phyloP scores from a whole-genome alignment of 2,329 filamentous ascomycete species.

The Curvularia spicifera region DNA sequence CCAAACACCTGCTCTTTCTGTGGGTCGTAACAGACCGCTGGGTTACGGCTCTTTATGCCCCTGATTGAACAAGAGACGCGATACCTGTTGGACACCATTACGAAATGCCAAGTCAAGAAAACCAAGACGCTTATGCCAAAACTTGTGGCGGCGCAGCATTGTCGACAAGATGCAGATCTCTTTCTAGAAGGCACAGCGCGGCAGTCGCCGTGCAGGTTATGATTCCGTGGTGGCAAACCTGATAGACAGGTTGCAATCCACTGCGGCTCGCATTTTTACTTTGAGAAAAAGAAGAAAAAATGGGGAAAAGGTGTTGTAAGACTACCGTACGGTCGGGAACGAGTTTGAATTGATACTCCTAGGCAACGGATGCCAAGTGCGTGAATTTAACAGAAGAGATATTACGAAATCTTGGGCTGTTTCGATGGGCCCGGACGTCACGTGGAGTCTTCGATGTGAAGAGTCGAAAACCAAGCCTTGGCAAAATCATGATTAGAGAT shows the following conservation, averaged over 20 bases:
- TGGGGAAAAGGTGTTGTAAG: conserved; percentile 31
- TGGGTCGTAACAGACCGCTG: conserved; percentile 39
- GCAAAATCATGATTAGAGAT: conserved; percentile 42
- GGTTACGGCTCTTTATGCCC: conserved; percentile 35
- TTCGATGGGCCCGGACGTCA: conserved; percentile 49
- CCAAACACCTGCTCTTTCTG: conserved; percentile 56
- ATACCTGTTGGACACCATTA: conserved; percentile 32
- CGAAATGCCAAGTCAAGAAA: conserved; percentile 33
- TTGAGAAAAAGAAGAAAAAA: conserved; percentile 22
- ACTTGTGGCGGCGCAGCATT: conserved; percentile 11
- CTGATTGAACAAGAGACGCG: conserved; percentile 35
- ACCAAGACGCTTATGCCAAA: conserved; percentile 25
- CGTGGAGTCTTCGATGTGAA: conserved; percentile 49
- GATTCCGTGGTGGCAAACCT: conserved; percentile 31
- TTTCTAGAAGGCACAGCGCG: conserved; percentile 35
- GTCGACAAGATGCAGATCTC: conserved; percentile 32
- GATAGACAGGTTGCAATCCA: conserved; percentile 34
- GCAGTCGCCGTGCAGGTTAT: conserved; percentile 32
- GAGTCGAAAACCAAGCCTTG: conserved; percentile 47
- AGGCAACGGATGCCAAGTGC: conserved; percentile 49
- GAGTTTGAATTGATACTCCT: conserved; percentile 27
- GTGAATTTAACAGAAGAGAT: conserved; percentile 51
- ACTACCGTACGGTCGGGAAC: conserved; percentile 34
- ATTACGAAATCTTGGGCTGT: conserved; percentile 53
- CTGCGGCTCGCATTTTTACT: conserved; percentile 32